Conservation (phyloP, 2,329 filamentous ascomycete genomes). For the Fusarium sp. region DNA sequence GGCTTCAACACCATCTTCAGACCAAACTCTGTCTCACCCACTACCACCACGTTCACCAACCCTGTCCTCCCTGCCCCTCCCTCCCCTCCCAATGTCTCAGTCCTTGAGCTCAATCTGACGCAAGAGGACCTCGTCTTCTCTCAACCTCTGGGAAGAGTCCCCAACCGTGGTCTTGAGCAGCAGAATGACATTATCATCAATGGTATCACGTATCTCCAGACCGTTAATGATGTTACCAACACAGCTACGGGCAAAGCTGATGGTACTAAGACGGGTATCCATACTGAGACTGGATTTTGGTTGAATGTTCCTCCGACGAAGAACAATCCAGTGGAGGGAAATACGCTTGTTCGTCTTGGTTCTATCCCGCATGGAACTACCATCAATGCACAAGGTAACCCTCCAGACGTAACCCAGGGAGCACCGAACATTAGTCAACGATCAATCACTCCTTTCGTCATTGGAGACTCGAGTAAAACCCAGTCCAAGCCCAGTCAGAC, state of each 20-base stretch:
- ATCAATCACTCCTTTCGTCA: conserved; percentile 10
- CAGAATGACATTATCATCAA: conserved; percentile 22
- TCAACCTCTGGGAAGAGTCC: neutral
- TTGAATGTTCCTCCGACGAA: conserved; percentile 13
- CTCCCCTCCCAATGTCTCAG: conserved; percentile 14
- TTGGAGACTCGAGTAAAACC: neutral
- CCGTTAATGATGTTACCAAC: conserved; percentile 25
- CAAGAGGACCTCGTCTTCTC: conserved; percentile 1
- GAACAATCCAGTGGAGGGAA: neutral
- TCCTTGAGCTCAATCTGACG: conserved; percentile 8
- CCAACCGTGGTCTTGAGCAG: conserved; percentile 11
- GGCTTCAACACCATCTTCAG: conserved; percentile 23
- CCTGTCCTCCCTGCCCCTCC: conserved; percentile 14
- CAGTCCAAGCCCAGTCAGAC: conserved; percentile 1
- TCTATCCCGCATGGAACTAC: conserved; percentile 23
- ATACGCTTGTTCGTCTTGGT: conserved; percentile 11
- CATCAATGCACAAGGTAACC: conserved; percentile 9
- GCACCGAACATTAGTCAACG: neutral
- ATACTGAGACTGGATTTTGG: conserved; percentile 20
- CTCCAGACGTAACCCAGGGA: neutral
- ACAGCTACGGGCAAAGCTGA: conserved; percentile 3
- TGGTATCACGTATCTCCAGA: conserved; percentile 16
- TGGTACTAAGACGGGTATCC: conserved; percentile 6
- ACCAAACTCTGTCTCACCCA: conserved; percentile 9
- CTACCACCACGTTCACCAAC: conserved; percentile 8